These are phyloP conservation scores for Metschnikowia sp. DNA, from an alignment of 805 yeast species.

Conservation along the genomic window DNA sequence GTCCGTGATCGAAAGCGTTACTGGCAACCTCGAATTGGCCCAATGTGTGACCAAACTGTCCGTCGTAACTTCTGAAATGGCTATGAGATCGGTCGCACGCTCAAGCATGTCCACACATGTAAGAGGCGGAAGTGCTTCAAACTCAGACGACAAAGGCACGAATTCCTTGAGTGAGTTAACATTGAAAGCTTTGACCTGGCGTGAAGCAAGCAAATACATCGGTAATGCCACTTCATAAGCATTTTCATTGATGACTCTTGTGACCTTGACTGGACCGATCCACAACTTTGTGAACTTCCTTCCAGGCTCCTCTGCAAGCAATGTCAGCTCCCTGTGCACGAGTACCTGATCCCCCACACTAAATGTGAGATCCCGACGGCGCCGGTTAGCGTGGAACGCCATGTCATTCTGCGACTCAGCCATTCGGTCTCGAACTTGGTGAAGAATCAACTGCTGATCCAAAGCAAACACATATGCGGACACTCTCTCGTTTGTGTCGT, in stretches of 20 bases:
- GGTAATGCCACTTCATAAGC: not conserved
- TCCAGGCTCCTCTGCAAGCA: not conserved
- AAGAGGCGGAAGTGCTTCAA: no score
- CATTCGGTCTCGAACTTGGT: not conserved
- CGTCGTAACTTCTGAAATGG: no score
- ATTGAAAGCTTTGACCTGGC: no score
- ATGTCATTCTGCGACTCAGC: not conserved
- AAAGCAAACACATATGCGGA: not conserved
- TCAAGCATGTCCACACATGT: no score
- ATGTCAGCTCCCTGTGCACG: not conserved
- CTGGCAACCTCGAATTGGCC: no score
- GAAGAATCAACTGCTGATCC: not conserved
- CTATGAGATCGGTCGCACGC: no score
- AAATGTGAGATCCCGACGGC: not conserved
- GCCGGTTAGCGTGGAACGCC: not conserved
- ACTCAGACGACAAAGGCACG: no score
- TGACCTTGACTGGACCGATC: not conserved
- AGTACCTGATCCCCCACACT: not conserved
- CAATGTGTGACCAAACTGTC: no score
- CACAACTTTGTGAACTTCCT: not conserved
- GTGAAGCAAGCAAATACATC: no score
- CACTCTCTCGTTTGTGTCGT: not conserved
- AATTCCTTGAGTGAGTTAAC: no score
- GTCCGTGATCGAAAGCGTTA: no score
- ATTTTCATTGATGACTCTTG: not conserved